phyloP scores from a whole-genome alignment of 2,329 filamentous ascomycete genomes.

The Trichoderma sp. region DNA sequence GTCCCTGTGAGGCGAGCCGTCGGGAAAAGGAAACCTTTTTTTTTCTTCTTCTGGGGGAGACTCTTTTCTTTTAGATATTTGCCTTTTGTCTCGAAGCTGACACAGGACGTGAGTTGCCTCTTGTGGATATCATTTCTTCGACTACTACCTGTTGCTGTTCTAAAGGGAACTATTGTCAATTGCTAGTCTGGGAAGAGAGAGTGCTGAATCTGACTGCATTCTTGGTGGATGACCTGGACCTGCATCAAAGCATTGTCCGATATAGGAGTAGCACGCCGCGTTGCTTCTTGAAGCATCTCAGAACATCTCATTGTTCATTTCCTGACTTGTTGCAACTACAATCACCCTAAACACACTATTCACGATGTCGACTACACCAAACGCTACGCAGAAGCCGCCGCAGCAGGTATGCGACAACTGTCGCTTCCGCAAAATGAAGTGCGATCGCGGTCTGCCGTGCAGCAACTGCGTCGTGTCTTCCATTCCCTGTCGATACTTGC shows the following conservation, averaged over 20 bases:
- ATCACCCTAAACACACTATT: neutral
- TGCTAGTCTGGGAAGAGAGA: neutral
- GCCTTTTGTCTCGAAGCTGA: neutral
- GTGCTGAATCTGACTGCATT: neutral
- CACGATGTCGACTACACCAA: slow-evolving; percentile 2
- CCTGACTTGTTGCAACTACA: neutral
- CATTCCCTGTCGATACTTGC: slow-evolving; percentile 32
- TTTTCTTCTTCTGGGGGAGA: neutral
- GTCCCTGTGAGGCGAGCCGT: neutral
- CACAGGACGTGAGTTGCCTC: neutral
- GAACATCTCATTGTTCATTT: neutral
- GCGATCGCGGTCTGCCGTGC: slow-evolving; percentile 32
- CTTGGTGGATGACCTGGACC: neutral
- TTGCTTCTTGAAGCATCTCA: neutral
- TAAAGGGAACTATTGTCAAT: neutral
- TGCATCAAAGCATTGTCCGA: neutral
- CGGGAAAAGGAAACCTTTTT: slow-evolving; percentile 8
- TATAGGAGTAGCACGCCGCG: neutral
- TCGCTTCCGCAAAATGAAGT: slow-evolving; percentile 35
- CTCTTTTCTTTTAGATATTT: neutral
- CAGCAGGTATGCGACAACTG: slow-evolving; percentile 32
- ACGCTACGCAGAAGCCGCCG: neutral
- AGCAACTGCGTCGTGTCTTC: slow-evolving; percentile 28
- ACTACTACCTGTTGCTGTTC: neutral
- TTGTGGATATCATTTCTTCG: neutral